These are phyloP conservation scores for Aegilops bicornis DNA, from an alignment of 176 grass and related monocot species.

Conservation along the genomic window DNA sequence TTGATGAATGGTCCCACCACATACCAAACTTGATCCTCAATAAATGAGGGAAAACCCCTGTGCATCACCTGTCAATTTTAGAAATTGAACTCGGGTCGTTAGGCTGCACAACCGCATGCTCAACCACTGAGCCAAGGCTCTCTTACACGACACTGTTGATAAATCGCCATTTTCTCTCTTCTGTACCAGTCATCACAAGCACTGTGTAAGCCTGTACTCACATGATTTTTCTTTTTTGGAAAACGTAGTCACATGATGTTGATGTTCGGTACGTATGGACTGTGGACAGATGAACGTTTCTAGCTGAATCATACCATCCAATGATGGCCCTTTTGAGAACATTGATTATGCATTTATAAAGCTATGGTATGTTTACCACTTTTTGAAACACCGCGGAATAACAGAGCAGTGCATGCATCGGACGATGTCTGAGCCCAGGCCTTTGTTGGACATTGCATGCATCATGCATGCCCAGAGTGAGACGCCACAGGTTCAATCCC, in stretches of 20 bases:
- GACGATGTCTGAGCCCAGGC: neutral
- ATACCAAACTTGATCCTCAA: no score
- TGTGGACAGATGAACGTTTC: neutral
- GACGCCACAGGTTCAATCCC: neutral
- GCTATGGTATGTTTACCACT: neutral
- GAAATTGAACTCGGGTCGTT: no score
- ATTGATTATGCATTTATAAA: neutral
- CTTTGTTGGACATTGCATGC: neutral
- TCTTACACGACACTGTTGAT: no score
- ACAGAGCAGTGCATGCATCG: neutral
- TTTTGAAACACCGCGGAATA: neutral
- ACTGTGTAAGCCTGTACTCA: neutral
- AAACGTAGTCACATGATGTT: no score
- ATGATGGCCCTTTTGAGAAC: neutral
- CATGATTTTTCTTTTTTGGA: neutral
- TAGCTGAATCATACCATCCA: neutral
- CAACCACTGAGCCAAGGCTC: no score
- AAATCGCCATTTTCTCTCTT: neutral
- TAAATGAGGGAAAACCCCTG: no score
- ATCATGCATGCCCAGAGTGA: neutral
- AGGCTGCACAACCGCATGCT: no score
- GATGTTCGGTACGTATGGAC: no score
- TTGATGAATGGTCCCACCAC: no score
- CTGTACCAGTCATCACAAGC: slow-evolving; percentile 30
- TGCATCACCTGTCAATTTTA: no score